These are phyloP conservation scores for Santalum album DNA, from an alignment of 164 flowering plant genomes.

Conservation along the genomic window DNA sequence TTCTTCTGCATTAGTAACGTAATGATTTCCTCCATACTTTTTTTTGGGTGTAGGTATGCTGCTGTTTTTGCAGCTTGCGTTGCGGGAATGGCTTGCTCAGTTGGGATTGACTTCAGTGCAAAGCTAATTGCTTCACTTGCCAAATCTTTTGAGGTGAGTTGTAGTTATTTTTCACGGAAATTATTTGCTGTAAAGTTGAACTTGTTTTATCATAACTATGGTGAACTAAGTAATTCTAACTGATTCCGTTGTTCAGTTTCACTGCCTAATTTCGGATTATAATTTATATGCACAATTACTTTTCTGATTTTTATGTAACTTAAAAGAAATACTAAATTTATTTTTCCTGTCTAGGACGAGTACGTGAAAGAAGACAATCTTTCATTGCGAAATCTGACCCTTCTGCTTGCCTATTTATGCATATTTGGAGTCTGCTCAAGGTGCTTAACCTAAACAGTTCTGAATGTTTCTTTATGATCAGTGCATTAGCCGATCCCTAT, in stretches of 20 bases:
- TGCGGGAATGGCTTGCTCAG: slow-evolving; percentile 80
- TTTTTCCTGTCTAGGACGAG: slow-evolving; percentile 51
- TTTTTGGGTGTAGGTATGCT: slow-evolving; percentile 56
- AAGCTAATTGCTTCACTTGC: slow-evolving; percentile 79
- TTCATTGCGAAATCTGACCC: slow-evolving; percentile 74
- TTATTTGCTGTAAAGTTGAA: not conserved
- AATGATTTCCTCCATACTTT: no score
- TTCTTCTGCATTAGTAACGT: no score
- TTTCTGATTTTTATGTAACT: no score
- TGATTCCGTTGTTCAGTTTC: no score
- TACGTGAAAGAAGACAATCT: slow-evolving; percentile 63
- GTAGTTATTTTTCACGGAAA: not conserved
- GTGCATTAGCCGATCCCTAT: no score
- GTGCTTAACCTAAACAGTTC: slow-evolving; percentile 23
- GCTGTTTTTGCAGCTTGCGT: slow-evolving; percentile 87
- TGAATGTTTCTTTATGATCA: not conserved
- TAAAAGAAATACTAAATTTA: not conserved
- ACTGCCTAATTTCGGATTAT: no score
- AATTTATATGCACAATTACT: no score
- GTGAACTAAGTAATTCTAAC: not conserved
- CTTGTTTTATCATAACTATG: not conserved
- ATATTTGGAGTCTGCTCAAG: slow-evolving; percentile 88
- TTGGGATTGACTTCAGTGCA: slow-evolving; percentile 86
- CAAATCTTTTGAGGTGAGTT: slow-evolving; percentile 65
- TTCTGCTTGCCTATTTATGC: slow-evolving; percentile 68